Percentiles rank a stretch among this genome's conserved stretches.
Conservation (phyloP, 2,329 filamentous ascomycete genomes). For the Teratosphaeria destructans region DNA sequence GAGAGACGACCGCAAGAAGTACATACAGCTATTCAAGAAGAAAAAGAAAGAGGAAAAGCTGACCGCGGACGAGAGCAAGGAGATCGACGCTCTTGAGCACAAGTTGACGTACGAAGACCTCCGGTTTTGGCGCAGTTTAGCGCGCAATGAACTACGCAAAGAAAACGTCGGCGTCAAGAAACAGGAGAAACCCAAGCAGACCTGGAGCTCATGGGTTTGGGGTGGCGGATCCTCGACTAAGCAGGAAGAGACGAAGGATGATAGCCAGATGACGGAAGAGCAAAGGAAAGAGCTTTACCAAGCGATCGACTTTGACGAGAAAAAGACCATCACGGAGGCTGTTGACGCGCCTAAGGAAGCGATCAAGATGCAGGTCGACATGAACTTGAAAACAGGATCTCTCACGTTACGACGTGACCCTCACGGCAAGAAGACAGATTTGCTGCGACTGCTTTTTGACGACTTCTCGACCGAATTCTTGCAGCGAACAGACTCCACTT, state of each 20-base stretch:
- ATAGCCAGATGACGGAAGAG: slow-evolving; percentile 84
- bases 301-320: slow-evolving; percentile 97
- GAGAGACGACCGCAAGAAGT: slow-evolving; percentile 75
- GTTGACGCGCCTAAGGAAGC: slow-evolving; percentile 86
- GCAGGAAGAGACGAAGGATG: slow-evolving; percentile 59
- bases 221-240: slow-evolving; percentile 42
- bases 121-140: slow-evolving; percentile 91
- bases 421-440: slow-evolving; percentile 65
- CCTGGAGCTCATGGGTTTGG: slow-evolving; percentile 90
- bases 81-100: slow-evolving; percentile 67
- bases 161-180: slow-evolving; percentile 88
- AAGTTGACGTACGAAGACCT: slow-evolving; percentile 91
- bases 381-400: slow-evolving; percentile 87
- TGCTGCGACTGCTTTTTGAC: slow-evolving; percentile 88
- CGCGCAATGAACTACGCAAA: slow-evolving; percentile 87
- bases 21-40: slow-evolving; percentile 95
- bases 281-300: slow-evolving; percentile 94
- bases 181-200: slow-evolving; percentile 49
- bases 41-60: slow-evolving; percentile 61
- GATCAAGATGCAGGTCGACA: slow-evolving; percentile 84
- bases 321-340: slow-evolving; percentile 74
- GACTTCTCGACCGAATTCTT: slow-evolving; percentile 84
- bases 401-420: slow-evolving; percentile 86
- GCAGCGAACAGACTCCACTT: slow-evolving; percentile 80
- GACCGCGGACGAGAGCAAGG: slow-evolving; percentile 57